These are phyloP conservation scores for Cladosporium colombiae DNA, from an alignment of 2,329 filamentous ascomycete species.

Conservation along the genomic window DNA sequence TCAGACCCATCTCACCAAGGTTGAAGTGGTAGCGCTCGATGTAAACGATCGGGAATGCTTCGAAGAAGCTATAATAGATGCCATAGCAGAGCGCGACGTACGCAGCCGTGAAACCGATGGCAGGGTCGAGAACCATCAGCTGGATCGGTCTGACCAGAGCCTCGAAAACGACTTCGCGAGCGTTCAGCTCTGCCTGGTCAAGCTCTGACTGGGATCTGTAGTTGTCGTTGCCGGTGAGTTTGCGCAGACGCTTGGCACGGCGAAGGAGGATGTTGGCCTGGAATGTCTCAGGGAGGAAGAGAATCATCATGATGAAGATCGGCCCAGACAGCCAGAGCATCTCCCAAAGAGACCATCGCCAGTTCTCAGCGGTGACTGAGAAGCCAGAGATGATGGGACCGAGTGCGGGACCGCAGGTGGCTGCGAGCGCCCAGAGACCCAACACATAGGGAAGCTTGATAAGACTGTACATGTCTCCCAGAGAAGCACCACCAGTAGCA, in stretches of 20 bases:
- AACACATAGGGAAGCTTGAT: conserved; percentile 60
- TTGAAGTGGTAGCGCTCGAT: conserved; percentile 61
- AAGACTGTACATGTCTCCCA: conserved; percentile 49
- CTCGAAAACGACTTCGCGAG: conserved; percentile 52
- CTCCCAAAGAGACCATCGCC: conserved; percentile 65
- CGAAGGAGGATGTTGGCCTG: conserved; percentile 59
- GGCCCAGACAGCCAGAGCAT: conserved; percentile 62
- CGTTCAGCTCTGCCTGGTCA: conserved; percentile 57
- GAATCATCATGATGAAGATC: conserved; percentile 57
- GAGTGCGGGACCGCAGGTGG: conserved; percentile 54
- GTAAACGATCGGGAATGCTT: conserved; percentile 67
- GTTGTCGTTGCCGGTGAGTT: conserved; percentile 56
- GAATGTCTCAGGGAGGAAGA: conserved; percentile 65
- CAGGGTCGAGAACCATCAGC: conserved; percentile 48
- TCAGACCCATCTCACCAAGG: conserved; percentile 58
- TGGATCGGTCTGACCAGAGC: conserved; percentile 63
- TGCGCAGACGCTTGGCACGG: conserved; percentile 62
- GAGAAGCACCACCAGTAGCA: conserved; percentile 55
- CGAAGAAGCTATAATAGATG: conserved; percentile 64
- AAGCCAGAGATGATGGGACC: conserved; percentile 63
- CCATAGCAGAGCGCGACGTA: conserved; percentile 64
- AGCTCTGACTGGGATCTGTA: conserved; percentile 67
- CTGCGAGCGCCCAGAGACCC: conserved; percentile 59
- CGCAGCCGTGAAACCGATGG: conserved; percentile 62
- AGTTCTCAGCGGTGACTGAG: conserved; percentile 55